Evolutionary conservation across 495 filamentous ascomycete species (phyloP), one percentile per base, ranked within the genome.

Genomic region (Beverwykella pulmonaria): DNA sequence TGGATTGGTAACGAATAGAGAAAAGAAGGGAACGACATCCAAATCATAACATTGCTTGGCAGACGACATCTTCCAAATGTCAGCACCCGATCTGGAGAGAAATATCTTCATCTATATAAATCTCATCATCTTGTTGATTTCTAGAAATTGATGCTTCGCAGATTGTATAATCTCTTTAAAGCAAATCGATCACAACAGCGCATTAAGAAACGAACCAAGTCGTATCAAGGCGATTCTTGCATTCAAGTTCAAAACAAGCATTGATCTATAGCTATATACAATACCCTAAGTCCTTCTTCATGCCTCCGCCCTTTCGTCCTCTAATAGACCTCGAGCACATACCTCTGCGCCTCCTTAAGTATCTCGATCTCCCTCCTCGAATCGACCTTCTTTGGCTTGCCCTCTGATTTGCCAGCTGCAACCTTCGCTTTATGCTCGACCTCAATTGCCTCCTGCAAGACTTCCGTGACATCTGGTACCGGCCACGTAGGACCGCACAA

Each of bases 401-500:
- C 39, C 39, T 44, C 39, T n/a, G 17, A 44, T 4, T n/a, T 44
- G 2, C 17, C 39, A 36, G 76, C 77, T 25, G 58, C 63, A 53
- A 59, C 22, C 66, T 65, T 70, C 57, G 70, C 74, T 80, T 85
- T 86, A n/a, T 86, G 90, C 68, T 95, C 87, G n/a, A 78, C 75
- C 36, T 86, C 87, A 68, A 98, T 92, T 6, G 94, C 94, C 82
- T 98, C 94, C 81, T 96, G 85, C 64, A 98, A 78, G 65, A 98
- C 94, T 53, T 86, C 87, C 10, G 92, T 97, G 25, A 98, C 94
- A 79, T 98, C 95, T n/a, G 94, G 95, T 47, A 98, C 94, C 9
- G 94, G 94, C 95, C 95, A 98, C 19, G 94, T 98, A 19, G 94
- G 94, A 53, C 94, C 94, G 74, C 94, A 98, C 23, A 98, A 87